These are phyloP conservation scores for Lichtheimia ramosa DNA, from an alignment of 371 early-diverging fungal genomes.

Conservation along the genomic window DNA sequence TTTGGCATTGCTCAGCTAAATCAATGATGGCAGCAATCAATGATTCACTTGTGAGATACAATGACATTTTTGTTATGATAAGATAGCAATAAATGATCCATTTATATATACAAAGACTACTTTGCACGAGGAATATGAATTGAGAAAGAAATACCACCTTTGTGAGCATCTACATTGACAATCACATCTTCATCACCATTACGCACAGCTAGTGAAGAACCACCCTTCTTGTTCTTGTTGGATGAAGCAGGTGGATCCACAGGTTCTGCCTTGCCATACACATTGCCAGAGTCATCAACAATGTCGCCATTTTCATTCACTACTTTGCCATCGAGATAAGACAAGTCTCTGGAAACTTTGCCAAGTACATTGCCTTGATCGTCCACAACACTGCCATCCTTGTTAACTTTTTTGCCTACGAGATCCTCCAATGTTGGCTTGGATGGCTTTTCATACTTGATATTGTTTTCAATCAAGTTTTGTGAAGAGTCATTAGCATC, in stretches of 20 bases:
- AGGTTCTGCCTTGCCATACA: not conserved
- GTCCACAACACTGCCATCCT: not conserved
- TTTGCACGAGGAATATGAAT: constrained; percentile 5
- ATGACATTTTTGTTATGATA: too few relatives aligned
- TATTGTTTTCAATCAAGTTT: not conserved
- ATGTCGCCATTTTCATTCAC: constrained; percentile 1
- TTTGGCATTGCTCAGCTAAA: constrained; percentile 4
- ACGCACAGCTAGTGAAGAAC: not conserved
- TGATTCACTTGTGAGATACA: too few relatives aligned
- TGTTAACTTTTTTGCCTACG: constrained; percentile 1
- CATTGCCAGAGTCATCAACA: not conserved
- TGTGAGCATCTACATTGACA: constrained; percentile 1
- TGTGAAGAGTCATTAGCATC: not conserved
- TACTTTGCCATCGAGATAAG: not conserved
- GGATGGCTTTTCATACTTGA: not conserved
- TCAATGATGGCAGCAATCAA: too few relatives aligned
- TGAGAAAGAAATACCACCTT: not conserved
- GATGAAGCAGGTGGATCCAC: not conserved
- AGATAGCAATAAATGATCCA: not conserved
- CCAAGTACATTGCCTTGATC: not conserved
- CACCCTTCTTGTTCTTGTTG: not conserved
- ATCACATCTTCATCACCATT: not conserved
- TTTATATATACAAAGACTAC: not conserved
- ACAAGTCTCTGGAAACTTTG: not conserved
- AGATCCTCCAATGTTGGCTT: not conserved